phyloP scores from a whole-genome alignment of 306 rosid genomes.

The Dalbergia cochinchinensis region DNA sequence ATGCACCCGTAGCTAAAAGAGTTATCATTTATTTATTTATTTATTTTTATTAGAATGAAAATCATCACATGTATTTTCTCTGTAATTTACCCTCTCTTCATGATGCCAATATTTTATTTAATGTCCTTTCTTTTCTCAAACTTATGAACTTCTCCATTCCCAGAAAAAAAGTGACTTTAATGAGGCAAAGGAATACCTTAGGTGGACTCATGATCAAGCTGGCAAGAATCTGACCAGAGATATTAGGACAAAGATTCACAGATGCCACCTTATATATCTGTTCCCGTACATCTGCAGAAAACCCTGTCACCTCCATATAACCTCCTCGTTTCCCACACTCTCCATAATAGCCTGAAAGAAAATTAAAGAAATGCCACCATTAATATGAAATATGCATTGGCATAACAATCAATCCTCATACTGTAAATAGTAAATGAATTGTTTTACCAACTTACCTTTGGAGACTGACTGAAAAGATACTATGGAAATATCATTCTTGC shows the following conservation, averaged over 20 bases:
- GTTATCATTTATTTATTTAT: not conserved
- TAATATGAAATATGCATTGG: not conserved
- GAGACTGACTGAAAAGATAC: conserved; percentile 93
- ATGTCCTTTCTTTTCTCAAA: conserved; percentile 9
- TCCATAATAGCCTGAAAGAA: conserved; percentile 74
- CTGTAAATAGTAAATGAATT: not conserved
- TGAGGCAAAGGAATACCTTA: conserved; percentile 63
- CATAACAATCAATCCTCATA: not conserved
- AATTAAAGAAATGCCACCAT: not conserved
- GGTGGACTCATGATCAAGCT: conserved; percentile 97
- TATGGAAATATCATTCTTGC: conserved; percentile 70
- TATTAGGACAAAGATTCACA: conserved; percentile 91
- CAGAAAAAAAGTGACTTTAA: not conserved
- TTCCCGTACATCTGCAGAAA: conserved; percentile 78
- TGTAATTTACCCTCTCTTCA: conserved; percentile 4
- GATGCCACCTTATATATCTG: conserved; percentile 90
- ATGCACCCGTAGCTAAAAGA: not conserved
- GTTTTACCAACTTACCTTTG: conserved; percentile 63
- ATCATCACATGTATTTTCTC: not conserved
- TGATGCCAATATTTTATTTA: not conserved
- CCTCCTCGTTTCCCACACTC: conserved; percentile 98
- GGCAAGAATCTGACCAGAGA: conserved; percentile 88
- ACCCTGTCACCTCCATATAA: conserved; percentile 93
- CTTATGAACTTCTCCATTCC: not conserved
- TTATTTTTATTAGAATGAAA: not conserved